Evolutionary conservation across 176 grass and related monocot genomes (phyloP), one percentile per base, ranked within the genome.

Genomic region (Triticum monococcum): DNA sequence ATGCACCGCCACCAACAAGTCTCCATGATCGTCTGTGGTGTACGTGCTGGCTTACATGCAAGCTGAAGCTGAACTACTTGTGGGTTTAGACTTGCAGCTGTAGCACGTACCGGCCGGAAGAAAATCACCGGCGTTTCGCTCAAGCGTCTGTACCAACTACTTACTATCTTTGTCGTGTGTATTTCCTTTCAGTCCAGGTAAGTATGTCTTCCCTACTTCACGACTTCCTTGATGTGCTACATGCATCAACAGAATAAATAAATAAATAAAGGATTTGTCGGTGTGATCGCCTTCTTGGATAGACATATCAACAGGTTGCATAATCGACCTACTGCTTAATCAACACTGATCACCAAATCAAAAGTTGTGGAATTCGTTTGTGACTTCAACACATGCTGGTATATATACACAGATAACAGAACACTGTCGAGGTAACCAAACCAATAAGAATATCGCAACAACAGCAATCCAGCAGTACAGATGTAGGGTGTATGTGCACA

Each of bases 401-500:
- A 43, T 14, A 79, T 56, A 56, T 56, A 56, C 17, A 46, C 56
- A 74, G 68, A 50, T 50, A 26, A 63, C 25, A 26, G 31, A 67
- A 40, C 59, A 57, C 31, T 0, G 17, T n/a, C 9, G 28, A 16
- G 9, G 48, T 1, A 17, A 64, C 8, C 22, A 28, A 62, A 52
- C 36, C 30, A 83, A 79, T 24, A 70, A 22, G 16, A 28, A 9
- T 43, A 5, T 64, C 38, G 10, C 85, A 74, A 26, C 57, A 9
- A 16, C 68, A 30, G 18, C 68, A 81, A 81, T 64, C 56, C n/a
- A 81, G 22, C 68, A 13, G 52, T 56, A 56, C 5, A 7, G 52
- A 20, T 56, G 4, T 46, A 85, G 52, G 8, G 5, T 73, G 66
- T 30, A n/a, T 41, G 81, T 83, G 81, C 68, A 83, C 28, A 36